These are phyloP conservation scores for Leccinum subgranulosum DNA, from an alignment of 768 basidiomycete genomes.

Conservation along the genomic window DNA sequence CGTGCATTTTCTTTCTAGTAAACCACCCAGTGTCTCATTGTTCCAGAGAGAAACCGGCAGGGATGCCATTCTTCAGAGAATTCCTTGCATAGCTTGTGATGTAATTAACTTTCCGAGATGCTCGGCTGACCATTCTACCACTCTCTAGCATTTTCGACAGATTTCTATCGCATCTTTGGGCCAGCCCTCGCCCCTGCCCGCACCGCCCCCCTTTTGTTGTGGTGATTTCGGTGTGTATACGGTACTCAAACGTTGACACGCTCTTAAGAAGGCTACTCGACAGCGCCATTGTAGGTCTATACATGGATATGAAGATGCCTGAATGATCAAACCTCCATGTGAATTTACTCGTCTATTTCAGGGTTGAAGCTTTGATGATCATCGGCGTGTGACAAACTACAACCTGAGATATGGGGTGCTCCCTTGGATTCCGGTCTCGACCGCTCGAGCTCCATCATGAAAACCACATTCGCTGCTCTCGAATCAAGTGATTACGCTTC, in stretches of 20 bases:
- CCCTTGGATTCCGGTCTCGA: constrained; percentile 2
- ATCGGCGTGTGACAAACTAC: background rate
- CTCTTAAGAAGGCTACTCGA: background rate
- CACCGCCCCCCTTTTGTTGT: background rate
- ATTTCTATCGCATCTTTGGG: background rate
- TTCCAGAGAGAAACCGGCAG: background rate
- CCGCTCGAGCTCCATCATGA: background rate
- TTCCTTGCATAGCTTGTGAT: background rate
- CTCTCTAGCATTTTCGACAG: background rate
- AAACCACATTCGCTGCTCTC: background rate
- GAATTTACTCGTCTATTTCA: constrained; percentile 9
- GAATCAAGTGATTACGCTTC: background rate
- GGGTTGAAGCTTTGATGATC: constrained; percentile 1
- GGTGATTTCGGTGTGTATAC: background rate
- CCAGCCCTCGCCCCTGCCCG: background rate
- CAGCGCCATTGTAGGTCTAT: background rate
- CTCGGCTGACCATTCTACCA: background rate
- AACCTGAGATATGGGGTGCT: background rate
- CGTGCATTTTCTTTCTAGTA: constrained; percentile 2
- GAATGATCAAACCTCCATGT: background rate
- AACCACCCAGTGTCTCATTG: background rate
- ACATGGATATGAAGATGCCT: background rate
- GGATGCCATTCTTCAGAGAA: background rate
- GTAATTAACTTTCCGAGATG: background rate
- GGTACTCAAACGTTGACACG: background rate